phyloP scores from a whole-genome alignment of 169 alveolate species.

The Babesia ovata region DNA sequence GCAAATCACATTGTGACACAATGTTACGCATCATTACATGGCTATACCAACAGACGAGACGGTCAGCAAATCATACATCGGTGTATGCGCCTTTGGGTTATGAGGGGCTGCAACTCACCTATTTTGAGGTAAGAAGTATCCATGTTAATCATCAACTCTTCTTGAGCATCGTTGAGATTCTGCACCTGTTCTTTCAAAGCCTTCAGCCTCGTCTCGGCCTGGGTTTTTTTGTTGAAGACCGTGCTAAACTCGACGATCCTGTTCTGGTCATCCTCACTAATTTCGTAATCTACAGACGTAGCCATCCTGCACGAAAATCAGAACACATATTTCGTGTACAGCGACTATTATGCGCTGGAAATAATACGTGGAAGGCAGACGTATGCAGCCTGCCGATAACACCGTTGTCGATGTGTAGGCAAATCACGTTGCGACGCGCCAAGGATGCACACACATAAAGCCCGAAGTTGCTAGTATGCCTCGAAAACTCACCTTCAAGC shows the following conservation, averaged over 20 bases:
- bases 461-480: too few relatives aligned
- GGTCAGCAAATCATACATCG: not conserved
- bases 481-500: not conserved
- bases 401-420: not conserved
- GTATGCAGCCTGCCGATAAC: not conserved
- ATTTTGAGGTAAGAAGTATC: constrained; percentile 52
- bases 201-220: constrained; percentile 28
- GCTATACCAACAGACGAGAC: not conserved
- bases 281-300: constrained; percentile 52
- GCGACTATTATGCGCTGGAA: not conserved
- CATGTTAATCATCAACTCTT: constrained; percentile 41
- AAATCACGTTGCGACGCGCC: not conserved
- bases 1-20: too few relatives aligned
- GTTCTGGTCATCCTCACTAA: constrained; percentile 63
- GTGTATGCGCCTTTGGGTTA: not conserved
- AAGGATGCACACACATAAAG: not conserved
- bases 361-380: not conserved
- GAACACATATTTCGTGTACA: too few relatives aligned
- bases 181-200: constrained; percentile 30
- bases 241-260: constrained; percentile 60
- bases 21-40: too few relatives aligned
- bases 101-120: constrained; percentile 14
- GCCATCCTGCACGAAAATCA: not conserved
- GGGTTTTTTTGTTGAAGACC: constrained; percentile 22
- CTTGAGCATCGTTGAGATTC: constrained; percentile 59